Evolutionary conservation across 495 filamentous ascomycete species (phyloP).

Genomic region (Clavariopsis aquatica): DNA sequence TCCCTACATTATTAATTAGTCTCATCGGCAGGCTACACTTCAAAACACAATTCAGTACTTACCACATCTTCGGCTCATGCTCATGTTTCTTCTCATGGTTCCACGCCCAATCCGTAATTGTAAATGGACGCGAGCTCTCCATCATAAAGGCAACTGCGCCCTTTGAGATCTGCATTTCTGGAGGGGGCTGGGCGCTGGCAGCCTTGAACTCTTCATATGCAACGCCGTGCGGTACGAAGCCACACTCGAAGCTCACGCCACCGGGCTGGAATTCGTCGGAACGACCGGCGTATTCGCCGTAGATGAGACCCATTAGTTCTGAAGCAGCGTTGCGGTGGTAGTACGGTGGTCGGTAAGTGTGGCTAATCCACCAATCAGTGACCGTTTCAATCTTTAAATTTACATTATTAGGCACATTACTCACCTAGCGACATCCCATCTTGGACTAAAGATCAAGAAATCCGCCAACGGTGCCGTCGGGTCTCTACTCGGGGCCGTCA

Average conservation of each 20-base stretch:
- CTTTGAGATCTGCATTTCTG: conserved; percentile 52
- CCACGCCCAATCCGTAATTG: conserved; percentile 57
- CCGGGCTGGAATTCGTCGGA: conserved; percentile 61
- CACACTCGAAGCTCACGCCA: conserved; percentile 59
- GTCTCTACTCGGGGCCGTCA: conserved; percentile 52
- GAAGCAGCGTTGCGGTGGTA: conserved; percentile 55
- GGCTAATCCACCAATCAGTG: conserved; percentile 1
- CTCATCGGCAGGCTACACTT: background rate
- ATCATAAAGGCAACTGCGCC: conserved; percentile 63
- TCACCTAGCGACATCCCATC: conserved; percentile 51
- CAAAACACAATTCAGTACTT: background rate
- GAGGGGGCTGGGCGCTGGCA: conserved; percentile 51
- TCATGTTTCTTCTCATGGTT: conserved; percentile 57
- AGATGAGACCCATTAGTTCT: conserved; percentile 57
- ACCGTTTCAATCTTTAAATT: background rate
- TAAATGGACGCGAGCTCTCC: conserved; percentile 55
- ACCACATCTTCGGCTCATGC: conserved; percentile 59
- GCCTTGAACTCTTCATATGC: conserved; percentile 67
- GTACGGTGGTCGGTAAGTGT: conserved; percentile 54
- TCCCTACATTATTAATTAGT: conserved; percentile 39
- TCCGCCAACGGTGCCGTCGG: conserved; percentile 51
- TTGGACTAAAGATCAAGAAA: conserved; percentile 53
- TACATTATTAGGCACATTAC: background rate
- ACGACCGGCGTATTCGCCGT: conserved; percentile 57
- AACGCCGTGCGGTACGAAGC: conserved; percentile 60